Evolutionary conservation across 768 basidiomycete genomes (phyloP), one percentile per base, ranked within the genome.

Genomic region (Pholiota conissans): DNA sequence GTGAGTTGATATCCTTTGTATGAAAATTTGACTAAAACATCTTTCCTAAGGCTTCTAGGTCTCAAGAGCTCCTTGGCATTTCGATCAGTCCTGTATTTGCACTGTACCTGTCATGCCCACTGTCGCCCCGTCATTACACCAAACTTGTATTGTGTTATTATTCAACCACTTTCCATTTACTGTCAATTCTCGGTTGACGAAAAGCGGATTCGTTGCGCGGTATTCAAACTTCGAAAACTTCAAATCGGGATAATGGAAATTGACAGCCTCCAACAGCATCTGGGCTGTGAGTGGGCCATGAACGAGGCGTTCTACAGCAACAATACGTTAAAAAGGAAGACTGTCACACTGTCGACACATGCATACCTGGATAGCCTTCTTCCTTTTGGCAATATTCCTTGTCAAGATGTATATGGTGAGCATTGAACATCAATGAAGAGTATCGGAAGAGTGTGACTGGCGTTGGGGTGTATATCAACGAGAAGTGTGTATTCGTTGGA

Each of bases 381-480:
- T 73, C n/a, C n/a, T n/a, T 71, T 42, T 80, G 83, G 5, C 89
- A 84, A 66, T 86, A 91, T 22, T 86, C 83, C 57, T 84, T 84
- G 72, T 93, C 90, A 26, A 93, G 80, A 71, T 95, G 92, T 61
- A 95, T 90, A 62, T 85, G 80, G 62, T 95, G 92, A 11, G 84
- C 89, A 63, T 95, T 94, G 75, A 91, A 92, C 62, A 87, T 93
- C 22, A 95, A 76, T 18, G 92, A 90, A 4, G 91, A 93, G 73
- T 89, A 95, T 22, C 91, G 85, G 75, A 95, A 95, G 20, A 94
- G 74, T 0, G 88, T 91, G 8, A 86, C 84, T 32, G 84, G 71
- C 24, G 81, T 84, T 3, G 91, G 91, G 13, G 73, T 82, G 66
- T 85, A 91, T 28, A 73, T 76, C 69, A 91, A 86, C 3, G 83